phyloP scores from a whole-genome alignment of 306 rosid genomes.

The Datisca glomerata region DNA sequence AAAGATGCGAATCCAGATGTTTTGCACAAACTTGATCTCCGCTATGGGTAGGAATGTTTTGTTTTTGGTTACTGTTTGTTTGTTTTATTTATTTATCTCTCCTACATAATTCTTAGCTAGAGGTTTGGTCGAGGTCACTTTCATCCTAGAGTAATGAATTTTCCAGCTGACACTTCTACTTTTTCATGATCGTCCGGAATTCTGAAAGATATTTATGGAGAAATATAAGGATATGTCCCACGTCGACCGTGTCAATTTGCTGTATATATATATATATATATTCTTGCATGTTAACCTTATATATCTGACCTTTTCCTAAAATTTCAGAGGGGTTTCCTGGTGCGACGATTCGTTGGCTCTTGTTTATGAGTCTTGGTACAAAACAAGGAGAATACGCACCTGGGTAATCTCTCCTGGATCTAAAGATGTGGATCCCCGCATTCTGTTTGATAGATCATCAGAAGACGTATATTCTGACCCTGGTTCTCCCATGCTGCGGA shows the following conservation, averaged over 20 bases:
- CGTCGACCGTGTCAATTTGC: too few relatives aligned
- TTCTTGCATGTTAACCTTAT: too few relatives aligned
- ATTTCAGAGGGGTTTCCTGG: conserved; percentile 88
- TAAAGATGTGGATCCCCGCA: conserved; percentile 46
- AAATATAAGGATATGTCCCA: too few relatives aligned
- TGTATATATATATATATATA: too few relatives aligned
- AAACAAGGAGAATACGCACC: conserved; percentile 63
- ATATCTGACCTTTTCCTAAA: conserved; percentile 4
- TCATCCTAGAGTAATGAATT: too few relatives aligned
- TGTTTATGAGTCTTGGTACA: conserved; percentile 96
- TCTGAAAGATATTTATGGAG: too few relatives aligned
- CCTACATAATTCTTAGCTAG: too few relatives aligned
- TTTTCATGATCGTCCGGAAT: too few relatives aligned
- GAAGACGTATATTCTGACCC: conserved; percentile 99
- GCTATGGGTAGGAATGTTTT: conserved; percentile 91
- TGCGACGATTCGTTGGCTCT: conserved; percentile 82
- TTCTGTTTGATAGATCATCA: conserved; percentile 89
- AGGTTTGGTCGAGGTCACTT: too few relatives aligned
- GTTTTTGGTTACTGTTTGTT: too few relatives aligned
- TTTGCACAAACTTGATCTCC: conserved; percentile 89
- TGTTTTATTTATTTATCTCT: too few relatives aligned
- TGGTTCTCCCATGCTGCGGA: conserved; percentile 88
- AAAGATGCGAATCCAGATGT: conserved; percentile 53
- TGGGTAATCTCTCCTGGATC: conserved; percentile 87
- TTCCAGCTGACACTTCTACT: too few relatives aligned